These are phyloP conservation scores for Exophiala sp. DNA, from an alignment of 2,329 filamentous ascomycete species.

Conservation along the genomic window DNA sequence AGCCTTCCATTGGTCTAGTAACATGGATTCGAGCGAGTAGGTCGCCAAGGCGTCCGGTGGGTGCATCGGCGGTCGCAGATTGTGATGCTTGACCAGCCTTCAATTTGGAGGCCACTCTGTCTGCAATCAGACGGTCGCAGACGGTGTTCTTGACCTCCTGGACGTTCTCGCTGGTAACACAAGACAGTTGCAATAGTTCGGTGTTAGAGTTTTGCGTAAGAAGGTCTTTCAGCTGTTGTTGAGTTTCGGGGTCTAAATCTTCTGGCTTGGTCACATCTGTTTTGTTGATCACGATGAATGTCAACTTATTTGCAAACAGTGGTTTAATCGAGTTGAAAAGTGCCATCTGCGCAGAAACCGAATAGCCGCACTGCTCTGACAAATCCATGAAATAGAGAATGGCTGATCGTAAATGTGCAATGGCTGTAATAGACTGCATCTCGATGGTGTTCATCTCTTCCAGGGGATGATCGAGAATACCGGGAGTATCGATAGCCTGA, in stretches of 20 bases:
- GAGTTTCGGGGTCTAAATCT: conserved; percentile 75
- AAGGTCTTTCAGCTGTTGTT: conserved; percentile 73
- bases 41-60: conserved; percentile 79
- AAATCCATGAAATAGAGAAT: conserved; percentile 99
- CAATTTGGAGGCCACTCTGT: conserved; percentile 91
- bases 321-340: conserved; percentile 97
- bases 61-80: conserved; percentile 69
- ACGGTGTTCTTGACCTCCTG: conserved; percentile 93
- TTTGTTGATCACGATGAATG: conserved; percentile 97
- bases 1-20: conserved; percentile 82
- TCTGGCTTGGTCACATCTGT: conserved; percentile 88
- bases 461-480: conserved; percentile 92
- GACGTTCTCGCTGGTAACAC: conserved; percentile 90
- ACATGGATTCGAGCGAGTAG: conserved; percentile 95
- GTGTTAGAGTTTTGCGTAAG: conserved; percentile 78
- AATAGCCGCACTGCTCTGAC: conserved; percentile 94
- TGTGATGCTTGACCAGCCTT: conserved; percentile 85
- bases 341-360: conserved; percentile 85
- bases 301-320: conserved; percentile 93
- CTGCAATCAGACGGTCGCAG: conserved; percentile 87
- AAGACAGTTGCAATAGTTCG: conserved; percentile 88
- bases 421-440: conserved; percentile 97
- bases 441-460: conserved; percentile 99
- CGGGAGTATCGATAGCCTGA: conserved; percentile 96
- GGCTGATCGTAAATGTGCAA: conserved; percentile 90